A percentile compares a stretch with the other conserved stretches of the same genome.
Conservation (phyloP, 2,329 filamentous ascomycete species). For the Ceratocystis albifundus region DNA sequence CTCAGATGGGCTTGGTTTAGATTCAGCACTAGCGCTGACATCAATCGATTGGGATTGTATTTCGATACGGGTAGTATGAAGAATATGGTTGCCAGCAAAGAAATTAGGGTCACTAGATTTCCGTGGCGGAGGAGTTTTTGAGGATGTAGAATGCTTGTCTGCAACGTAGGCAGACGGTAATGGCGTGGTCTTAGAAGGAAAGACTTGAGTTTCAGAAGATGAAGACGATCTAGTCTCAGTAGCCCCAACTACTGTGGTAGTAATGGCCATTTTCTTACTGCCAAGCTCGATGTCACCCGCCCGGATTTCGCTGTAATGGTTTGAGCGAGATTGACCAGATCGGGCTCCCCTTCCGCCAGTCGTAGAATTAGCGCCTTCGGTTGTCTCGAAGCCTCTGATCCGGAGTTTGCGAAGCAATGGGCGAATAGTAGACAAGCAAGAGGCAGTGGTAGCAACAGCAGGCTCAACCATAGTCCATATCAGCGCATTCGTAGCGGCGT, state of each 20-base stretch:
- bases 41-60: slow-evolving; percentile 15
- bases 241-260: slow-evolving; percentile 17
- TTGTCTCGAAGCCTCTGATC: slow-evolving; percentile 36
- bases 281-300: slow-evolving; percentile 19
- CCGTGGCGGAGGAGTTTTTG: not conserved
- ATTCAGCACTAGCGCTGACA: not conserved
- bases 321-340: slow-evolving; percentile 28
- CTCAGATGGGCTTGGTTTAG: not conserved
- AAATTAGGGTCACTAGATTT: not conserved
- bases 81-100: slow-evolving; percentile 12
- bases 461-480: slow-evolving; percentile 48
- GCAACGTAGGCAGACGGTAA: not conserved
- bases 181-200: not conserved
- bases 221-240: slow-evolving; percentile 17
- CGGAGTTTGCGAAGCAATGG: slow-evolving; percentile 41
- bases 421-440: slow-evolving; percentile 44
- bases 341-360: slow-evolving; percentile 23
- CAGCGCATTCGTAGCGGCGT: slow-evolving; percentile 41
- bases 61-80: slow-evolving; percentile 18
- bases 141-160: not conserved
- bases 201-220: slow-evolving; percentile 20
- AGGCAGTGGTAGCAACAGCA: slow-evolving; percentile 43
- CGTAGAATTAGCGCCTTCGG: slow-evolving; percentile 16
- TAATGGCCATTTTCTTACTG: slow-evolving; percentile 16
- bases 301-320: slow-evolving; percentile 19